These are phyloP conservation scores for Melampsora americana DNA, from an alignment of 1,284 basidiomycete genomes.

Conservation along the genomic window DNA sequence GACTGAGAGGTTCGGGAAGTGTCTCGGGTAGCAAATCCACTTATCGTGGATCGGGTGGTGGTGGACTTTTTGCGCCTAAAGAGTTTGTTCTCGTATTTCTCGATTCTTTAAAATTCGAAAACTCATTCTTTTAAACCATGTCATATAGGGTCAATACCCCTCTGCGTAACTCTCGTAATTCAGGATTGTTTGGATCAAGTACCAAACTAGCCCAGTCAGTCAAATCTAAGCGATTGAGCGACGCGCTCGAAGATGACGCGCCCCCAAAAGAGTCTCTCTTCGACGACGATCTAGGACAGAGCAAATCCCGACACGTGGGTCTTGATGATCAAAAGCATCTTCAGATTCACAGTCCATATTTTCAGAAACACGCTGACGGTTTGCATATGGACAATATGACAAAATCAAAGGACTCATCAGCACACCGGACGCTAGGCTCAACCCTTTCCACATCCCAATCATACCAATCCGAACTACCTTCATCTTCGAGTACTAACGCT, in stretches of 20 bases:
- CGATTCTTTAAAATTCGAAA: background rate
- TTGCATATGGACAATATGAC: background rate
- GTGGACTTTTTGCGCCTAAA: constrained; percentile 36
- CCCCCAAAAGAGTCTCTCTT: constrained; percentile 33
- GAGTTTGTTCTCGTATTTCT: constrained; percentile 9
- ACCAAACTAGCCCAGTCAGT: constrained; percentile 16
- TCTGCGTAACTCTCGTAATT: constrained; percentile 28
- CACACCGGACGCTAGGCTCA: constrained; percentile 33
- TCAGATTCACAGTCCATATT: background rate
- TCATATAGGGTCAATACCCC: constrained; percentile 17
- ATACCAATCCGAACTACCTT: constrained; percentile 10
- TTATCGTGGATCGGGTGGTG: constrained; percentile 15
- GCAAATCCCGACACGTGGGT: constrained; percentile 24
- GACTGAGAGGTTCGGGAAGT: constrained; percentile 4
- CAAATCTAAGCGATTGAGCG: constrained; percentile 28
- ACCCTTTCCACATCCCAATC: background rate
- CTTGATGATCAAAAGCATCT: background rate
- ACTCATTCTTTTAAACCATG: background rate
- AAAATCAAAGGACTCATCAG: constrained; percentile 12
- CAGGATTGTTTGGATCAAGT: constrained; percentile 32
- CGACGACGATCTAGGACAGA: constrained; percentile 4
- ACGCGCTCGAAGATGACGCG: constrained; percentile 40
- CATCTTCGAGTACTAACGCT: background rate
- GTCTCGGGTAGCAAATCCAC: constrained; percentile 21
- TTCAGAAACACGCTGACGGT: background rate